Evolutionary conservation across 768 basidiomycete genomes (phyloP).

Genomic region (Phaffia australis): DNA sequence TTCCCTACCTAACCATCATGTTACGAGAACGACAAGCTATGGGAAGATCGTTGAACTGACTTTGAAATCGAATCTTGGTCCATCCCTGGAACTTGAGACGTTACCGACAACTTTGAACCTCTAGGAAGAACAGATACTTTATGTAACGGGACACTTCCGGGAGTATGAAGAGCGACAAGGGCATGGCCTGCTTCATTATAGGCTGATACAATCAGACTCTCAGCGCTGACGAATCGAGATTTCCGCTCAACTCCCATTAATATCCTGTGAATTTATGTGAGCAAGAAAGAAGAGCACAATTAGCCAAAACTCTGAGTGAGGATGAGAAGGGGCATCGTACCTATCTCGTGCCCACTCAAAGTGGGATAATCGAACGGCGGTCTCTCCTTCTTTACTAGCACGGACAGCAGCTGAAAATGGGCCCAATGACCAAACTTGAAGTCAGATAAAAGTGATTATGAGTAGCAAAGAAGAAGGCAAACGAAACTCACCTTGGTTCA

Average conservation of each 20-base stretch:
- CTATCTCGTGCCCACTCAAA: constrained; percentile 95
- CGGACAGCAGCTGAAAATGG: constrained; percentile 97
- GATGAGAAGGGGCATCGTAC: background rate
- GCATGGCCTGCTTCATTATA: constrained; percentile 74
- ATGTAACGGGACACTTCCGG: constrained; percentile 91
- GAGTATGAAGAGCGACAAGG: constrained; percentile 83
- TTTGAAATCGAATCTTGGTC: constrained; percentile 62
- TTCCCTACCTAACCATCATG: background rate
- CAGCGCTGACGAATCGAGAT: constrained; percentile 76
- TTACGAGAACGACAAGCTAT: background rate
- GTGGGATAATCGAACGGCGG: constrained; percentile 62
- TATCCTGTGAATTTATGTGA: constrained; percentile 54
- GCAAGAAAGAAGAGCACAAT: background rate
- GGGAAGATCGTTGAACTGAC: constrained; percentile 38
- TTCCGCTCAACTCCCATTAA: constrained; percentile 93
- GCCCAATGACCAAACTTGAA: constrained; percentile 44
- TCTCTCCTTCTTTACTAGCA: constrained; percentile 72
- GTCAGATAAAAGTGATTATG: background rate
- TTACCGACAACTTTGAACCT: constrained; percentile 80
- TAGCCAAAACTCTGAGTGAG: background rate
- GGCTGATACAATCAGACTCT: constrained; percentile 78
- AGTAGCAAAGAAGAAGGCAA: constrained; percentile 40
- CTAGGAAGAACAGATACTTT: constrained; percentile 93
- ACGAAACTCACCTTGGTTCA: too few species aligned
- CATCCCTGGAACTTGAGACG: constrained; percentile 63